phyloP scores from a whole-genome alignment of 169 alveolate genomes.

The Eimeria necatrix region DNA sequence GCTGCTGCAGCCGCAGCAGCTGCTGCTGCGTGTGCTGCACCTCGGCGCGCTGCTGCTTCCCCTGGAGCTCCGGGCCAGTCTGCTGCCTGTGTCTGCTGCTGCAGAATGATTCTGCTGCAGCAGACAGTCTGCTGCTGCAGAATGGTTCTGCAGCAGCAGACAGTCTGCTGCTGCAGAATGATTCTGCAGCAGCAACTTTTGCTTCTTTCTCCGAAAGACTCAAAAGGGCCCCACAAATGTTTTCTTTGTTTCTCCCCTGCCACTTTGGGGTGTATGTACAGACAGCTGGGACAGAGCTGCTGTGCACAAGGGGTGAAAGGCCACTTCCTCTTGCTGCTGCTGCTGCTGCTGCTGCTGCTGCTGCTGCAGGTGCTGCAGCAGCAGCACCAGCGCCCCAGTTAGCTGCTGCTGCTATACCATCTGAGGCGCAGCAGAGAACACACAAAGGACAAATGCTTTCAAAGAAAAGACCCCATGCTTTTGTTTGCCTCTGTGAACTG shows the following conservation, averaged over 20 bases:
- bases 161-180: neutral
- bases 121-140: neutral
- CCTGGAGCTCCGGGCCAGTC: neutral
- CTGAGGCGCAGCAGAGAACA: constrained; percentile 8
- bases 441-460: neutral
- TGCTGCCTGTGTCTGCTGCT: neutral
- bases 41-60: neutral
- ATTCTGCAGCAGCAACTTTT: neutral
- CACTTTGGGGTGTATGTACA: neutral
- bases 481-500: too few species aligned
- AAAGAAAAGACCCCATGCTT: too few species aligned
- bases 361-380: neutral
- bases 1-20: neutral
- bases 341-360: neutral
- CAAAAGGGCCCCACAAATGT: too few species aligned
- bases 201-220: neutral
- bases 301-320: neutral
- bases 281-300: neutral
- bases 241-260: neutral
- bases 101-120: neutral
- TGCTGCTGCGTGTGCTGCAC: neutral
- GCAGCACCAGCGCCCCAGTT: neutral
- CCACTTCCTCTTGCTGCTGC: too few species aligned
- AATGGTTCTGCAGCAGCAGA: neutral
- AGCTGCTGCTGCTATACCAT: neutral